These are phyloP conservation scores for Rhynchospora tenuis DNA, from an alignment of 176 grass and related monocot genomes.

Conservation along the genomic window DNA sequence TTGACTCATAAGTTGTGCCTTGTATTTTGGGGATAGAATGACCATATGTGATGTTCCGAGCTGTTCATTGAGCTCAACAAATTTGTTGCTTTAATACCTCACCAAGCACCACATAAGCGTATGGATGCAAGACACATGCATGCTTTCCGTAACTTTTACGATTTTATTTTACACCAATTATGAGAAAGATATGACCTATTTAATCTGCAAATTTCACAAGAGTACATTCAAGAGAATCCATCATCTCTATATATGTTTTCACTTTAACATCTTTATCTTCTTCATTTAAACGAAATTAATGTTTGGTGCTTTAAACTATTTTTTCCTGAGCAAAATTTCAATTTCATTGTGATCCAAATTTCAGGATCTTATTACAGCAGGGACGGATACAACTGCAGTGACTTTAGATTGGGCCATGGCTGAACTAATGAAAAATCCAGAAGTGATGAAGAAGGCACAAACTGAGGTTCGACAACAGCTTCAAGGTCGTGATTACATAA, in stretches of 20 bases:
- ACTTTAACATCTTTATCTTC: too few species aligned
- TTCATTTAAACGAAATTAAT: too few species aligned
- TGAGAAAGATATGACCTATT: too few species aligned
- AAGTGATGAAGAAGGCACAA: slow-evolving; percentile 18
- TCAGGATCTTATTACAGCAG: slow-evolving; percentile 24
- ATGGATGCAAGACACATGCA: background rate
- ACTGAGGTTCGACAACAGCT: slow-evolving; percentile 16
- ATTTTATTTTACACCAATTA: background rate
- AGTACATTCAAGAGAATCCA: background rate
- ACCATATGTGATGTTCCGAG: too few species aligned
- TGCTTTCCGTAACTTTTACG: background rate
- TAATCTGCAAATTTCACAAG: background rate
- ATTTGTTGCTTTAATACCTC: background rate
- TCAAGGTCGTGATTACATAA: background rate
- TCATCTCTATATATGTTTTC: background rate
- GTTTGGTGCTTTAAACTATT: too few species aligned
- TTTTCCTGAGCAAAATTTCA: background rate
- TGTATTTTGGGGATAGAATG: too few species aligned
- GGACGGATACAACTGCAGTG: background rate
- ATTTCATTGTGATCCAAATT: background rate
- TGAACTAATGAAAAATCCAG: slow-evolving; percentile 26
- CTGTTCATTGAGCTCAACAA: too few species aligned
- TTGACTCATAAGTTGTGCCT: too few species aligned
- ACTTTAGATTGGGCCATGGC: slow-evolving; percentile 17
- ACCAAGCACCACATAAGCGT: background rate